phyloP scores from a whole-genome alignment of 2,329 filamentous ascomycete genomes.

The Talaromyces sp. region DNA sequence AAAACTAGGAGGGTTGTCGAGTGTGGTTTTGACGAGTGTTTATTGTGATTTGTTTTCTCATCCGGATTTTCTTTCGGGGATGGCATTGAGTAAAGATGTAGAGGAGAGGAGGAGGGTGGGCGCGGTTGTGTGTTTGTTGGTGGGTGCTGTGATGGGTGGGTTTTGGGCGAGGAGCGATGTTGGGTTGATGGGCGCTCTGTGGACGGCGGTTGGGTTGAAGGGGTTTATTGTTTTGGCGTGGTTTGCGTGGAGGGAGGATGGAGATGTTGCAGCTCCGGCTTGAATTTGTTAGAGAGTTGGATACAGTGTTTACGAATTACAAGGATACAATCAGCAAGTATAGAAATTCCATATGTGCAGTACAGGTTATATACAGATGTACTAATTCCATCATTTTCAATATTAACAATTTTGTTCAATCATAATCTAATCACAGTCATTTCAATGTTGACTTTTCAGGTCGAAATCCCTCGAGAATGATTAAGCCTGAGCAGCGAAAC shows the following conservation, averaged over 20 bases:
- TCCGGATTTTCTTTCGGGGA: slow-evolving; percentile 46
- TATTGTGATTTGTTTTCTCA: slow-evolving; percentile 80
- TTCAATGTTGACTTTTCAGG: not conserved
- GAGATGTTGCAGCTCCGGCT: not conserved
- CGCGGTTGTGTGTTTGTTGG: slow-evolving; percentile 53
- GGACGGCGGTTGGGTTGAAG: slow-evolving; percentile 61
- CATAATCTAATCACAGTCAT: not conserved
- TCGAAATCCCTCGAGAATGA: not conserved
- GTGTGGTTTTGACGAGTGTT: slow-evolving; percentile 73
- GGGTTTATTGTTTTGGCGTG: slow-evolving; percentile 56
- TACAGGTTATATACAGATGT: not conserved
- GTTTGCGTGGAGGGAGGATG: slow-evolving; percentile 57
- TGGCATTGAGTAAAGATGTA: slow-evolving; percentile 37
- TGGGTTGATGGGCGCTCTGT: slow-evolving; percentile 57
- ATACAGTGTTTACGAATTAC: not conserved
- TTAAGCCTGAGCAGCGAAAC: slow-evolving; percentile 47
- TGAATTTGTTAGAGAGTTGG: not conserved
- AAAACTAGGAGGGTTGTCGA: slow-evolving; percentile 69
- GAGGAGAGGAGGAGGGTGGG: slow-evolving; percentile 55
- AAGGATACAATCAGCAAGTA: not conserved
- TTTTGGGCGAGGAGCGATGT: slow-evolving; percentile 53
- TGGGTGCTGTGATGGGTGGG: slow-evolving; percentile 57
- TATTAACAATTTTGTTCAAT: not conserved
- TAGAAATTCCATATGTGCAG: not conserved
- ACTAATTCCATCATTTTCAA: not conserved